Base-by-base conservation (phyloP, 1,284 basidiomycete genomes). In the Irpex lacteus region DNA sequence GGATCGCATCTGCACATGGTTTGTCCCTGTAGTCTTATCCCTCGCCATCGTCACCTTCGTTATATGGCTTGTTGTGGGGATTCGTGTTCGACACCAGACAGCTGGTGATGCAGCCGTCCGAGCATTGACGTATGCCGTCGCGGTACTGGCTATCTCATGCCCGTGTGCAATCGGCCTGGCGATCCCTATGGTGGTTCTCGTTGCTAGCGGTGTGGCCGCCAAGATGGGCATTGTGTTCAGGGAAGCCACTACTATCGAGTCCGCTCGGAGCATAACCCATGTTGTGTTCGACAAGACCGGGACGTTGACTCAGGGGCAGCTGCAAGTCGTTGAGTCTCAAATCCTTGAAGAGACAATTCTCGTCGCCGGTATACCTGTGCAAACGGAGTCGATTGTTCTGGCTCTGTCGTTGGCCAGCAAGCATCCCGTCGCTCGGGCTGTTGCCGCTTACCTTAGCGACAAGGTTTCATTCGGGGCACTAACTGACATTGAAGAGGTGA, bases 281-380 rank as follows among this genome's bases (percentile, higher is more conserved):
- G 74, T 76, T 49, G 79, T 78, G 3, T 80, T 83, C 61, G 81
- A 82, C 73, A 83, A 82, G 77, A 83, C 81, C 0, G 81, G 81
- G 0, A 82, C 81, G 1, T 75, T 81, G 54, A 80, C 79, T 2
- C 67, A 71, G 50, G 80, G 79, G 6, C 67, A 72, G 38, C 72
- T 80, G 49, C 61, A 73, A 0, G 75, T 79, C 6, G 72, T 72
- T 18, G 65, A 68, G 8, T 68, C 71, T 38, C 71, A 70, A 40
- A 8, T 72, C 9, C 68, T 68, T 13, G 65, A 72, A n/a, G 66
- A 63, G 6, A 34, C 70, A 1, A 63, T 64, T 7, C 61, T 26
- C 19, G 50, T 34, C 2, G 65, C 66, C n/a, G 60, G 67, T 13
- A 62, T 69, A 11, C 64, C 73, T 52, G 56, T 54, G 50, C 66